Percentiles rank a stretch among this genome's conserved stretches.
Conservation (phyloP, 179 eudicot genomes). For the Monotropa hypopitys region DNA sequence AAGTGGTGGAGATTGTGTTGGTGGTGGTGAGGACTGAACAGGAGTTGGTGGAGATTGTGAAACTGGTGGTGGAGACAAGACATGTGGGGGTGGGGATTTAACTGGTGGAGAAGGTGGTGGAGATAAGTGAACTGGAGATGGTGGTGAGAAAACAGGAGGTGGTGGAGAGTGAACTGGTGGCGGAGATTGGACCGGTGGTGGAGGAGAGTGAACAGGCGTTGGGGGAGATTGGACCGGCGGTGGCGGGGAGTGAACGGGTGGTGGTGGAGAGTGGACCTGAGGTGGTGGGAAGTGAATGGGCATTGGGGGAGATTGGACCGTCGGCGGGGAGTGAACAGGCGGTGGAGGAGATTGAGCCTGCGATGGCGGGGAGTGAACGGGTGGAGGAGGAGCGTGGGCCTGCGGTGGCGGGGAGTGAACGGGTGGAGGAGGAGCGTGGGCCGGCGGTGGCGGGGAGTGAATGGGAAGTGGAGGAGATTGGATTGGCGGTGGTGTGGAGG, state of each 20-base stretch:
- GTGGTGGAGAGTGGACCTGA: slow-evolving; percentile 8
- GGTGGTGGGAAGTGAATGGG: background rate
- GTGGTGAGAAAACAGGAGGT: background rate
- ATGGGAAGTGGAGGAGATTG: background rate
- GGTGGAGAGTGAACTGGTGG: background rate
- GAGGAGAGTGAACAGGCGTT: too few relatives aligned
- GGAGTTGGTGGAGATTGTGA: slow-evolving; percentile 12
- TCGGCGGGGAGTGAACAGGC: background rate
- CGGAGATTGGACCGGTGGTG: background rate
- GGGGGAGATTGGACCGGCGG: slow-evolving; percentile 3
- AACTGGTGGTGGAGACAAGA: background rate
- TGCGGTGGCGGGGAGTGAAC: background rate
- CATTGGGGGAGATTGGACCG: background rate
- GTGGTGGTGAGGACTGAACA: background rate
- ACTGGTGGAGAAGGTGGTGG: slow-evolving; percentile 9
- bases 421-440: background rate
- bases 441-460: background rate
- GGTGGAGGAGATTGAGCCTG: background rate
- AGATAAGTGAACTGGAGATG: background rate
- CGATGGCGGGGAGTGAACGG: background rate
- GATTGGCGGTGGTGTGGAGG: background rate
- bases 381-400: background rate
- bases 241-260: slow-evolving; percentile 1
- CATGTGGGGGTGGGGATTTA: background rate
- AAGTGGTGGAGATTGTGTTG: slow-evolving; percentile 4